phyloP scores from a whole-genome alignment of 2,329 filamentous ascomycete genomes.

The Hymenotorrendiella dingleyae region DNA sequence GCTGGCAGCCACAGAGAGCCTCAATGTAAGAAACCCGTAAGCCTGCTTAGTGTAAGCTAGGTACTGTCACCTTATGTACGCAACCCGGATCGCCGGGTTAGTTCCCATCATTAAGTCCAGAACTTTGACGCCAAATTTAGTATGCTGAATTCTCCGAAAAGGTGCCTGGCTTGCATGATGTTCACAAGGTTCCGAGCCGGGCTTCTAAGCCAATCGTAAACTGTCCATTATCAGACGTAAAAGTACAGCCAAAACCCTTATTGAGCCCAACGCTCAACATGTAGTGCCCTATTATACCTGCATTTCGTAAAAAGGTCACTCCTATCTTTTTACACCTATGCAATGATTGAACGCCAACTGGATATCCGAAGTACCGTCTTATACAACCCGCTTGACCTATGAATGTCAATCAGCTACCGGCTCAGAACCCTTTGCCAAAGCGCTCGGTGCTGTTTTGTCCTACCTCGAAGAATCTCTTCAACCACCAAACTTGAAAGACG shows the following conservation, averaged over 20 bases:
- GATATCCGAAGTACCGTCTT: conserved; percentile 13
- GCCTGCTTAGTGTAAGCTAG: too few species aligned
- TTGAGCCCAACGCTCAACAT: neutral
- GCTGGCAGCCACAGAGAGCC: too few species aligned
- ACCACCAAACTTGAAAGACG: conserved; percentile 98
- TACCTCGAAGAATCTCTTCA: conserved; percentile 95
- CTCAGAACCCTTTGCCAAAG: conserved; percentile 24
- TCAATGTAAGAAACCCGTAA: too few species aligned
- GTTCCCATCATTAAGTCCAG: too few species aligned
- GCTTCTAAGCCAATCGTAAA: too few species aligned
- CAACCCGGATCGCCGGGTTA: too few species aligned
- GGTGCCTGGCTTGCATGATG: too few species aligned
- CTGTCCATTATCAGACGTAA: conserved; percentile 8
- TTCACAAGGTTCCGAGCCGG: too few species aligned
- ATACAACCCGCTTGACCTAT: conserved; percentile 60
- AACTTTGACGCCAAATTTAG: too few species aligned
- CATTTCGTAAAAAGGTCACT: conserved; percentile 6
- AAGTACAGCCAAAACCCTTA: conserved; percentile 11
- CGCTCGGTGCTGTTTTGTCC: conserved; percentile 29
- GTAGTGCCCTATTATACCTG: conserved; percentile 12
- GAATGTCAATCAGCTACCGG: conserved; percentile 26
- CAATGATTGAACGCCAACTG: conserved; percentile 11
- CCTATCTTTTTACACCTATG: conserved; percentile 22
- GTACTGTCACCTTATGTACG: too few species aligned
- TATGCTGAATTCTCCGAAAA: too few species aligned